Evolutionary conservation across 2,329 filamentous ascomycete genomes (phyloP).

Genomic region (Neurospora crassa): DNA sequence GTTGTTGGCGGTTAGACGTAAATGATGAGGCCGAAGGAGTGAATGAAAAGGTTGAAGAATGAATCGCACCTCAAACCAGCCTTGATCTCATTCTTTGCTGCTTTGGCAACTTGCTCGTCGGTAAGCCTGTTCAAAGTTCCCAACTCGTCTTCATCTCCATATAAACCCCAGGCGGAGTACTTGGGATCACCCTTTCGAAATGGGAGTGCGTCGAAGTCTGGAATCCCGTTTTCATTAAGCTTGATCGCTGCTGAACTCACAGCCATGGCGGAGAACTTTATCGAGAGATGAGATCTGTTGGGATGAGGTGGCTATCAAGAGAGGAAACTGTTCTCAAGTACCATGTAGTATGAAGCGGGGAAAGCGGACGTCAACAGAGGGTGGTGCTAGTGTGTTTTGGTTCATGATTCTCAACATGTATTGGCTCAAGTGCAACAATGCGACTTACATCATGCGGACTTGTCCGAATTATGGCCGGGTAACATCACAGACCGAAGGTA

Average conservation of each 20-base stretch:
- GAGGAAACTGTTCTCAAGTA: background rate
- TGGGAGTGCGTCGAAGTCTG: constrained; percentile 37
- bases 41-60: too few relatives aligned
- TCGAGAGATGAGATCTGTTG: background rate
- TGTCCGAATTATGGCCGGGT: background rate
- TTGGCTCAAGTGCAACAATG: background rate
- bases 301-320: too few relatives aligned
- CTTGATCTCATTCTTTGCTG: constrained; percentile 41
- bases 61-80: constrained; percentile 36
- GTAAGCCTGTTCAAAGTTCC: constrained; percentile 53
- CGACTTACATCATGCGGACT: background rate
- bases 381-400: background rate
- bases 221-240: constrained; percentile 33
- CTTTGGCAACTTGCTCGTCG: constrained; percentile 39
- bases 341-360: background rate
- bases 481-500: background rate
- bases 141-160: constrained; percentile 46
- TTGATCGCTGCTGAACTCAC: constrained; percentile 8
- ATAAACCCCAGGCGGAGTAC: constrained; percentile 36
- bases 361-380: background rate
- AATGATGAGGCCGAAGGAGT: too few relatives aligned
- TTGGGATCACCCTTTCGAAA: constrained; percentile 36
- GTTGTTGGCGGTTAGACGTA: background rate
- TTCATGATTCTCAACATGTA: background rate
- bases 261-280: background rate